Evolutionary conservation across 1,139 yeast species (phyloP), one percentile per base, ranked within the genome.

Genomic region (Wickerhamomyces sp.): DNA sequence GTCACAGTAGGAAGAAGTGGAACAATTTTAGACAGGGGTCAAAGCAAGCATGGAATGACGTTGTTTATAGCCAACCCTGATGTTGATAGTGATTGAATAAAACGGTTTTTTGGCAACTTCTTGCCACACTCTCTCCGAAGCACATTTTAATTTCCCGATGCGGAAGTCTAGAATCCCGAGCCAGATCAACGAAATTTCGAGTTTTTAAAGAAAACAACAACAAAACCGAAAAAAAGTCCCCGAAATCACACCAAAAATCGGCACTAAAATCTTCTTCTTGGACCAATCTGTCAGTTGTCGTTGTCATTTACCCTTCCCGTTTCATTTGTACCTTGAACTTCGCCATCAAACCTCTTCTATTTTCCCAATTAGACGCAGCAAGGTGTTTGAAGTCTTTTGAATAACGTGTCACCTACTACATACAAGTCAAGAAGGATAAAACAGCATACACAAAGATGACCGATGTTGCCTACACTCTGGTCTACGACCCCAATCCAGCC

Each of bases 11-110:
- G 49, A 9, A 47, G 65, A 35, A 40, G 43, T 17, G 57, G 56
- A 12, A 59, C 65, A 24, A 58, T 61, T 1, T 41, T 47, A 27
- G 50, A 55, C 17, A 51, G 51, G 11, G 39, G 47, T 63, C 69
- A 51, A 12, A 40, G 34, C 3, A 42, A 38, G 30, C 35, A 38
- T 10, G 42, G 59, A 30, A 61, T 68, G 49, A 65, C 71, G 32
- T 64, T 83, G 45, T 77, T 73, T 39, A 74, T 83, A 33, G 89
- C 88, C 24, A 83, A 83, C 44, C 93, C 93, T 0, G 93, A 83
- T 33, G 46, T 52, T 31, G 70, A 62, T 21, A 36, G 46, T 33
- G 46, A 47, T 22, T 37, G 31, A 39, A 16, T 9, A 7, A 7
- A 8, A 3, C 10, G 18, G 8, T n/a, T n/a, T n/a, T n/a, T n/a